A percentile compares a stretch with the other conserved stretches of the same genome.
Conservation (phyloP, 768 basidiomycete species). For the Mycena leptocephala region DNA sequence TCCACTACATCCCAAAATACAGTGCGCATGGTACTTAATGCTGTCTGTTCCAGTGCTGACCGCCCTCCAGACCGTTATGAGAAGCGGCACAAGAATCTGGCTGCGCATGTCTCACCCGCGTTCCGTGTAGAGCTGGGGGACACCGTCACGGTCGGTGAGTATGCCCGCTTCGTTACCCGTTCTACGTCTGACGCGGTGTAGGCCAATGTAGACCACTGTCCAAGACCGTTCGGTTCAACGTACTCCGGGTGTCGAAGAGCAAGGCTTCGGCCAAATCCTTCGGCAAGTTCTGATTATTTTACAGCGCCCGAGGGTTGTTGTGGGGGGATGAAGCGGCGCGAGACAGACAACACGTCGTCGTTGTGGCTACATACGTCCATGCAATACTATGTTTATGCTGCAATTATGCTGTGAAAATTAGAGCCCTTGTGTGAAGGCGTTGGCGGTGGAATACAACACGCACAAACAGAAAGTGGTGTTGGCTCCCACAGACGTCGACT, state of each 20-base stretch:
- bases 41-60: neutral
- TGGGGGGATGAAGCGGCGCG: no score
- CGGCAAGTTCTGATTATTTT: slow-evolving; percentile 85
- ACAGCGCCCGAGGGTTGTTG: no score
- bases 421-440: neutral
- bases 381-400: slow-evolving; percentile 45
- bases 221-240: slow-evolving; percentile 99
- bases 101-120: slow-evolving; percentile 96
- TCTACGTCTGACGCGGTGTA: slow-evolving; percentile 45
- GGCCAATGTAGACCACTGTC: slow-evolving; percentile 99
- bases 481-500: neutral
- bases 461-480: neutral
- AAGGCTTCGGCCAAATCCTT: slow-evolving; percentile 94
- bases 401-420: neutral
- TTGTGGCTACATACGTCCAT: slow-evolving; percentile 44
- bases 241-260: slow-evolving; percentile 94
- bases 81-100: slow-evolving; percentile 98
- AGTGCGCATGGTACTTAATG: slow-evolving; percentile 69
- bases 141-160: slow-evolving; percentile 94
- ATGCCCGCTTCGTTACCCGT: neutral
- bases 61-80: slow-evolving; percentile 89
- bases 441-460: neutral
- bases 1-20: slow-evolving; percentile 99
- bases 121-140: slow-evolving; percentile 99
- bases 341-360: no score